Percentiles rank a stretch among this genome's conserved stretches.
Conservation (phyloP, 2,329 filamentous ascomycete genomes). For the Dactylonectria estremocensis region DNA sequence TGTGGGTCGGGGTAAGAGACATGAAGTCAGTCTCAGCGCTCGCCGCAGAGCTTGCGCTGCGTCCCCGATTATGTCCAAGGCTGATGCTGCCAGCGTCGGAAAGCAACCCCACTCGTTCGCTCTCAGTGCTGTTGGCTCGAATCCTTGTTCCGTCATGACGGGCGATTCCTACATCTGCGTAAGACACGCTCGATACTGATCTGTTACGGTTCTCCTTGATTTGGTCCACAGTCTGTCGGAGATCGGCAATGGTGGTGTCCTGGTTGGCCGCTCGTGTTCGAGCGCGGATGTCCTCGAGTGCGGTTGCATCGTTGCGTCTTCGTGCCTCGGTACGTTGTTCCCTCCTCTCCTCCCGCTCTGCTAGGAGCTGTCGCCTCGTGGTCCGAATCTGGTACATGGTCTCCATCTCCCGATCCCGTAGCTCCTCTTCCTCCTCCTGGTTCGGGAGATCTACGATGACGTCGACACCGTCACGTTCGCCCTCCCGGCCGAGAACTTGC, state of each 20-base stretch:
- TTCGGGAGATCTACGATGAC: conserved; percentile 89
- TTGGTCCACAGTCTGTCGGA: conserved; percentile 69
- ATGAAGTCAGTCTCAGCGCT: conserved; percentile 66
- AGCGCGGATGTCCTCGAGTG: conserved; percentile 77
- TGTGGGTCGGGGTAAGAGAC: conserved; percentile 56
- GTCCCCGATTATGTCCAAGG: conserved; percentile 53
- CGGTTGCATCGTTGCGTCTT: conserved; percentile 76
- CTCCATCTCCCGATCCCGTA: conserved; percentile 93
- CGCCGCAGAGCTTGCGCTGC: conserved; percentile 66
- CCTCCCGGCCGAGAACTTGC: conserved; percentile 87
- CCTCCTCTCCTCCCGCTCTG: conserved; percentile 84
- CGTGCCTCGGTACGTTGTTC: conserved; percentile 80
- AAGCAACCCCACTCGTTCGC: conserved; percentile 79
- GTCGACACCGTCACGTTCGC: conserved; percentile 93
- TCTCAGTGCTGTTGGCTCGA: conserved; percentile 80
- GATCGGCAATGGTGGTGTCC: conserved; percentile 69
- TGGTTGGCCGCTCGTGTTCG: conserved; percentile 65
- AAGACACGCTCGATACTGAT: conserved; percentile 82
- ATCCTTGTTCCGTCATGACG: conserved; percentile 84
- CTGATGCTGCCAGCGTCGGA: conserved; percentile 79
- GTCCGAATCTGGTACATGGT: conserved; percentile 90
- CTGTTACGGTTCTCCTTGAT: conserved; percentile 74
- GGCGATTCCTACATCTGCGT: conserved; percentile 82
- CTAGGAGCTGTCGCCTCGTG: conserved; percentile 80
- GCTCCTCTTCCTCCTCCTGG: conserved; percentile 81